Evolutionary conservation across 495 filamentous ascomycete genomes (phyloP), one percentile per base, ranked within the genome.

Genomic region (Annulohypoxylon moriforme): DNA sequence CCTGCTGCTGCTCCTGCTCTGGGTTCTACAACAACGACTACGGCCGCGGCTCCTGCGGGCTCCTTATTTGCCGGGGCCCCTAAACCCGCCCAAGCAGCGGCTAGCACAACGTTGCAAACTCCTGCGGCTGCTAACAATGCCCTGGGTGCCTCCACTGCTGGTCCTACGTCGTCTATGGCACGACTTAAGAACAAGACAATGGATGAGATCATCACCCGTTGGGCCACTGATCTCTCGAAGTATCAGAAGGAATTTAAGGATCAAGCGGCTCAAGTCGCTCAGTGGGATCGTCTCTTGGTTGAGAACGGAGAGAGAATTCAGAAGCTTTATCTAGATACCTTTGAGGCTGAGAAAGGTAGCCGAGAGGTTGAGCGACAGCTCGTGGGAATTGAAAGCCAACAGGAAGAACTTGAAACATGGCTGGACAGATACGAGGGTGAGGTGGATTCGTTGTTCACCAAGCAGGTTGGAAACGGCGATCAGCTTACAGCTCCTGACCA

Each of bases 201-300:
- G 95, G 96, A 98, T 75, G 96, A 99, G 78, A 98, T 99, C 71
- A 94, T 99, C 74, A 97, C 92, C n/a, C 89, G 93, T 16, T 99
- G 96, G 96, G 96, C 96, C 0, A 91, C 93, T 0, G 96, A 98
- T 76, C 87, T 98, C 27, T 90, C 93, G 64, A 96, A 96, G 75
- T 97, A 98, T 76, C 94, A 98, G 77, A 94, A 95, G 76, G 93
- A 97, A 49, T 99, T 98, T 83, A 92, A 94, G 62, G 85, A 89
- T 3, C 94, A 98, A 76, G 96, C 96, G 0, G 81, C 89, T 63
- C 91, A 94, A 72, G 92, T 98, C 14, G 90, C 94, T 22, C 84
- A 88, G 50, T 99, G 96, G 96, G 96, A 99, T 78, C 89, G 90
- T 6, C 84, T 94, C 82, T 84, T 99, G 11, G 93, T 98, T 4